Evolutionary conservation across 495 filamentous ascomycete species (phyloP), one percentile per base, ranked within the genome.

Genomic region (Penicillium silybi): DNA sequence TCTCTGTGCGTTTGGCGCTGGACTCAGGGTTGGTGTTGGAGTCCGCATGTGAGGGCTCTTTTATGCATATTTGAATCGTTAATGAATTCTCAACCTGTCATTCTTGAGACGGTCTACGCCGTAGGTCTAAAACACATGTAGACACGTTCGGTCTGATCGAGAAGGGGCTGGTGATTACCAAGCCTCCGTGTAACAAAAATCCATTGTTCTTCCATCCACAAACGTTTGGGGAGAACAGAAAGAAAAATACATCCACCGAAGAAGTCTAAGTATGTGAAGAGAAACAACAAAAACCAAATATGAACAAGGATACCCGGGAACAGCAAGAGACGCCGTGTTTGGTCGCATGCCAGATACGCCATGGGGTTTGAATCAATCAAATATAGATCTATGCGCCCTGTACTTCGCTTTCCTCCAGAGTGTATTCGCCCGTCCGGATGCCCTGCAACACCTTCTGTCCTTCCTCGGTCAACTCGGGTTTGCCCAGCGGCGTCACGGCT

Each of bases 381-480:
- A 40, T 29, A 48, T 20, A 25, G 29, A 35, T 62, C 63, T 73
- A 77, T 59, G 74, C 72, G 18, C 72, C 74, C 37, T 67, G 62
- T 15, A 66, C 63, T 25, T 66, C 58, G 46, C 69, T 78, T 58
- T 82, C 79, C 35, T 73, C 66, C 48, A 84, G 61, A 5, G 65
- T 68, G 73, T 80, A 91, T 6, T 85, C 66, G 8, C 75, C 81
- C 35, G 72, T 70, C 51, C 88, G 85, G 43, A 93, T 71, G 17
- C 84, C 83, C 54, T 83, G 74, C 9, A 97, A 76, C 15, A 81
- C 88, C 65, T 78, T 74, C 42, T 75, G 71, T 2, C 92, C 92
- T 53, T 93, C 89, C 45, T 87, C 80, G 0, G 84, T 93, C 58
- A 97, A 72, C 48, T 86, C 79, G 0, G 92, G 92, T 66, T 83